phyloP scores from a whole-genome alignment of 306 rosid genomes.

The Nissolia schottii region DNA sequence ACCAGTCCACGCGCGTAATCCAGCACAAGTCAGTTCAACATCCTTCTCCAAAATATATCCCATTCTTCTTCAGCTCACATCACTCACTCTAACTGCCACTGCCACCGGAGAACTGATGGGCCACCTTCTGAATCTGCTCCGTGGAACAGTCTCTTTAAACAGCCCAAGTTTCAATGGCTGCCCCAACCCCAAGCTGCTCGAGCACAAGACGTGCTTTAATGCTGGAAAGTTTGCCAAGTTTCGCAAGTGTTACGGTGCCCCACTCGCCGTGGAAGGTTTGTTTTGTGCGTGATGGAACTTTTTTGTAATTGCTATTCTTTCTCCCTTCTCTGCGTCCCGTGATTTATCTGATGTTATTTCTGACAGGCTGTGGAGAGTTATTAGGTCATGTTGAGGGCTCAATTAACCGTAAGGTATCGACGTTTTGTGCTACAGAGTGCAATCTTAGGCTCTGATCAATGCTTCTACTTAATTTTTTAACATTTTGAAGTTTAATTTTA shows the following conservation, averaged over 20 bases:
- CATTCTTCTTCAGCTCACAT: too few relatives aligned
- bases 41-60: too few relatives aligned
- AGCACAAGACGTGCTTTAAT: constrained; percentile 19
- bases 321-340: neutral
- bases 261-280: constrained; percentile 42
- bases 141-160: constrained; percentile 29
- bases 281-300: neutral
- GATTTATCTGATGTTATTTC: constrained; percentile 27
- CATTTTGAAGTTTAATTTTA: neutral
- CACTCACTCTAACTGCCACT: too few relatives aligned
- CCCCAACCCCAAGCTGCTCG: constrained; percentile 38
- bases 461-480: neutral
- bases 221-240: constrained; percentile 16
- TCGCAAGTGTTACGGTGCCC: constrained; percentile 25
- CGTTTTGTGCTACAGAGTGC: neutral
- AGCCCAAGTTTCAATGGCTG: constrained; percentile 28
- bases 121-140: constrained; percentile 40
- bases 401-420: constrained; percentile 32
- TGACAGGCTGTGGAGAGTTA: constrained; percentile 39
- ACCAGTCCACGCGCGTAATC: too few relatives aligned
- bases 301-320: neutral
- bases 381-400: constrained; percentile 29
- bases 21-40: too few relatives aligned
- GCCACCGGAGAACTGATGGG: constrained; percentile 40
- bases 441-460: neutral